Conservation (phyloP, 164 flowering plant species). For the Stephania yunnanensis region DNA sequence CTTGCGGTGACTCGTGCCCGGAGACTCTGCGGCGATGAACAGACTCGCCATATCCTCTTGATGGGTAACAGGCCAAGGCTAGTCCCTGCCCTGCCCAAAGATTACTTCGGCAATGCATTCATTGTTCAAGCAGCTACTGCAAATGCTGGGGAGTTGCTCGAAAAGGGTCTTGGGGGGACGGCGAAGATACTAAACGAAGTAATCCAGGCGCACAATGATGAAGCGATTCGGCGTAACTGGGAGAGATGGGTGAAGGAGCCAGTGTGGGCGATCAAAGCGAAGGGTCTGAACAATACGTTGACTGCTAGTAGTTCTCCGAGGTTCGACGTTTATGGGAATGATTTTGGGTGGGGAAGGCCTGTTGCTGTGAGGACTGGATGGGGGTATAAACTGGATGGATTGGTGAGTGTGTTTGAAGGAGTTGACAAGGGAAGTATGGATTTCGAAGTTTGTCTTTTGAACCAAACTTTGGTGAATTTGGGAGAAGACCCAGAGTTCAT, state of each 20-base stretch:
- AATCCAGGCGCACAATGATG: constrained; percentile 22
- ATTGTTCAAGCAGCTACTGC: constrained; percentile 6
- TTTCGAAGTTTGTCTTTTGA: no score
- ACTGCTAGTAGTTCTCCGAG: constrained; percentile 46
- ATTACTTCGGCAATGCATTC: constrained; percentile 45
- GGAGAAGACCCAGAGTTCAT: no score
- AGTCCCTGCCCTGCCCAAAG: constrained; percentile 29
- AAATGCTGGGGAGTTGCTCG: constrained; percentile 37
- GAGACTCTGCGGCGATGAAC: constrained; percentile 5
- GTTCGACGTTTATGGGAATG: constrained; percentile 42
- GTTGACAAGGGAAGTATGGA: no score
- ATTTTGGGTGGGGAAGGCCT: constrained; percentile 49
- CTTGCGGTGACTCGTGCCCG: constrained; percentile 11
- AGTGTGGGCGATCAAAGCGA: constrained; percentile 16
- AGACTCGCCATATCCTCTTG: constrained; percentile 31
- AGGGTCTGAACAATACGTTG: constrained; percentile 19
- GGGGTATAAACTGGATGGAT: constrained; percentile 42
- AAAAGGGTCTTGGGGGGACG: constrained; percentile 35
- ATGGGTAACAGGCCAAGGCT: constrained; percentile 31
- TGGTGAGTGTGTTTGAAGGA: constrained; percentile 12
- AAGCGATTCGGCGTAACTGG: constrained; percentile 10
- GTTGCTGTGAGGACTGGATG: constrained; percentile 43
- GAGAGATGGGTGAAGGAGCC: constrained; percentile 26
- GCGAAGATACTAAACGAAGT: constrained; percentile 34
- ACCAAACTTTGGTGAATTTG: no score